Evolutionary conservation across 1,284 basidiomycete species (phyloP), one percentile per base, ranked within the genome.

Genomic region (Irpex lacteus): DNA sequence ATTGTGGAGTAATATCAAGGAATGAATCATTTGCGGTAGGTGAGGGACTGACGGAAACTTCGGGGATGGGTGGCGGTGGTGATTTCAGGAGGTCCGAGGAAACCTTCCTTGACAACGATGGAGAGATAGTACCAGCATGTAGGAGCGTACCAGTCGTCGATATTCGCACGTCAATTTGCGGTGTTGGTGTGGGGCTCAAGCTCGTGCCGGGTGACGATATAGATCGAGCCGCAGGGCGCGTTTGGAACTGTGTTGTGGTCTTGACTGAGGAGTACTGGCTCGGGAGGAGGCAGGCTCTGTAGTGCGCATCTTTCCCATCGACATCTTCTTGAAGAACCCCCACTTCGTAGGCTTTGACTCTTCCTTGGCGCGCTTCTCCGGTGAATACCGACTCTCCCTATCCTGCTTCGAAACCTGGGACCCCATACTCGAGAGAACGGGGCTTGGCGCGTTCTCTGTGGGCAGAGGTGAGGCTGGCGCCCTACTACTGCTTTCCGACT

Each of bases 271-370:
- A 19, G 73, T 70, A 49, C 75, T 70, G 8, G 77, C 74, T 2
- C 78, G 75, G 8, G 78, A 65, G 1, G 69, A 67, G 0, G 80
- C 81, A 15, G 81, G 75, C 60, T 91, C 88, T n/a, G 77, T 68
- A 71, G 40, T 44, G 7, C 85, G 85, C 77, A 93, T 89, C 76
- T 91, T 92, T 21, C 93, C 90, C 92, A 96, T 95, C 8, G 94
- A 96, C 92, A 98, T 96, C 80, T 98, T 98, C 78, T 95, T 94
- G 66, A 98, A 80, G 79, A 98, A 96, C 2, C 95, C 94, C 94
- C 94, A 96, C 65, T 91, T 87, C 63, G 87, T 86, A 54, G 78
- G 78, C 74, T 89, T 89, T 68, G 84, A 85, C 53, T 79, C 80
- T 40, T 84, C 75, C 68, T 74, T 72, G 47, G 40, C 62, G 56